These are phyloP conservation scores for Fusarium ambrosium DNA, from an alignment of 2,329 filamentous ascomycete genomes.

Conservation along the genomic window DNA sequence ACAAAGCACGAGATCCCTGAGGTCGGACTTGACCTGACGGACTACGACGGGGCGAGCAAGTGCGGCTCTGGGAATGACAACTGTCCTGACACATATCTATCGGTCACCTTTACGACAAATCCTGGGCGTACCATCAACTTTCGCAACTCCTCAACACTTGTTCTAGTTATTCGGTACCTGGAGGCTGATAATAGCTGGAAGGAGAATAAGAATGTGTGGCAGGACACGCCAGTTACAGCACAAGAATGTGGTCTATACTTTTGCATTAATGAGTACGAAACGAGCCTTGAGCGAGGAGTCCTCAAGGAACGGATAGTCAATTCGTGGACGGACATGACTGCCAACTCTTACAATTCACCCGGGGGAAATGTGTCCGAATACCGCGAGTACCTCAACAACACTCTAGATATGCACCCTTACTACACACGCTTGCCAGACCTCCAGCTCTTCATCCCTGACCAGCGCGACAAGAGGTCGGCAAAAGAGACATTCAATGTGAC, in stretches of 20 bases:
- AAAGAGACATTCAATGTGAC: slow-evolving; percentile 17
- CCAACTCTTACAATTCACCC: background rate
- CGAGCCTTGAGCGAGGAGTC: background rate
- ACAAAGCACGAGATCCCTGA: background rate
- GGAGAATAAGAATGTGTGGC: slow-evolving; percentile 6
- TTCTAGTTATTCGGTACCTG: slow-evolving; percentile 10
- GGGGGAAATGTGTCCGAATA: background rate
- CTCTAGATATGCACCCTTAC: background rate
- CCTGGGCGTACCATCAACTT: slow-evolving; percentile 4
- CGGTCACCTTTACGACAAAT: slow-evolving; percentile 9
- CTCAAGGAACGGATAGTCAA: background rate
- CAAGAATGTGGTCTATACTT: slow-evolving; percentile 23
- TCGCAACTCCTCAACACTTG: background rate
- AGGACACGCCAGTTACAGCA: background rate
- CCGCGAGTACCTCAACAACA: slow-evolving; percentile 7
- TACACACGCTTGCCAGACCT: slow-evolving; percentile 2
- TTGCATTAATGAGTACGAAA: slow-evolving; percentile 18
- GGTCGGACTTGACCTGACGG: background rate
- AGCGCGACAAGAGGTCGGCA: background rate
- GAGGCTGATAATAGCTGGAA: slow-evolving; percentile 3
- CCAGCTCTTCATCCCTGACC: slow-evolving; percentile 14
- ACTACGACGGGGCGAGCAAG: background rate
- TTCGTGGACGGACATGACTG: background rate
- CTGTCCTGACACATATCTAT: slow-evolving; percentile 21
- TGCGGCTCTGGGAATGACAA: accelerated